Base-by-base conservation (phyloP, 2,329 filamentous ascomycete genomes). In the Fusarium siculi region DNA sequence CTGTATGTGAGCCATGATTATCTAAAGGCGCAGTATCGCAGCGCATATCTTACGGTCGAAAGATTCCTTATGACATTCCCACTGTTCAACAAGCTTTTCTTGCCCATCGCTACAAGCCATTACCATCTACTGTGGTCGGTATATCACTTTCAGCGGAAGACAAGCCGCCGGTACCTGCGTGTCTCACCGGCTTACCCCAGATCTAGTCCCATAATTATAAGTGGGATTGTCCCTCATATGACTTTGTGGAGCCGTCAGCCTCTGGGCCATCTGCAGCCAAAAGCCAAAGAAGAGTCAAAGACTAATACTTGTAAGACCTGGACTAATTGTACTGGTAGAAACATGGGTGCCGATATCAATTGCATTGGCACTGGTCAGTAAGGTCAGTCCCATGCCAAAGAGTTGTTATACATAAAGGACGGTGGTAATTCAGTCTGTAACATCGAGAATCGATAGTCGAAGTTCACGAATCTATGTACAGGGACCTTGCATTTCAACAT, bases 161-260 rank as follows among this genome's bases (percentile, higher is more conserved):
- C 50, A 43, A 57, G 39, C 53, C 50, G 50, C 57, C 63, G 58
- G 71, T 74, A 69, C 68, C 68, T 74, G 59, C 63, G 54, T 68
- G 50, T 50, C 34, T 65, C 74, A 74, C 72, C 68, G 32, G 49
- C 34, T 62, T 74, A 74, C 72, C 72, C 72, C 72, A 57, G 72
- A 74, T 74, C 68, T 40, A 14, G 55, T 36, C 68, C 68, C 72
- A 55, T 44, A 70, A 63, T 58, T 74, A 39, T 36, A 36, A 69
- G 62, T 42, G 64, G 68, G 63, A 23, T 32, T 30, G 32, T 52
- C 23, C 19, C 39, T 49, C 30, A 34, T 34, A 34, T 34, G 30
- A 19, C 49, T 21, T 25, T 52, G 25, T 58, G 30, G 59, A 32
- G 37, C 55, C 67, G 37, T 59, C 63, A 46, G 63, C 59, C 56